Conservation (phyloP, 257 asterid genomes). For the Fraxinus excelsior region DNA sequence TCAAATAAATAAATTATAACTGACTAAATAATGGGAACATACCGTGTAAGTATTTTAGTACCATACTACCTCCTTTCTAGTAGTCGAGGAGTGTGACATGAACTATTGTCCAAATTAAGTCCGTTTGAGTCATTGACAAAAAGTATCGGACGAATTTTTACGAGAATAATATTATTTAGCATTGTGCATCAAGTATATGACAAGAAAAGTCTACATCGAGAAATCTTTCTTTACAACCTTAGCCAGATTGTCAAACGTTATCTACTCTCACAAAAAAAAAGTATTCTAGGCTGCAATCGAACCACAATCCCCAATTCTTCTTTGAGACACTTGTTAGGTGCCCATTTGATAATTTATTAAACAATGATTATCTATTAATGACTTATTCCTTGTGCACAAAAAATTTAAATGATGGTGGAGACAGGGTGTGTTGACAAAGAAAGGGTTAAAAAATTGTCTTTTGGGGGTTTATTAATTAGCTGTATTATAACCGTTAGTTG, state of each 20-base stretch:
- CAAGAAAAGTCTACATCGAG: background rate
- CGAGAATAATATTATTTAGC: background rate
- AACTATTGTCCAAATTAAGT: background rate
- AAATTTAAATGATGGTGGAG: constrained; percentile 23
- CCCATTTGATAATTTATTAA: constrained; percentile 11
- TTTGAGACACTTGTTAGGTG: background rate
- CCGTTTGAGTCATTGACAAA: background rate
- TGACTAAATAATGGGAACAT: too few relatives aligned
- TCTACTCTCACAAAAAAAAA: background rate
- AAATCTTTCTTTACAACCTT: background rate
- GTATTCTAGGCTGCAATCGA: background rate
- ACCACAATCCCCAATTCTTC: background rate
- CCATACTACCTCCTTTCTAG: background rate
- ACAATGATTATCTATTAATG: background rate
- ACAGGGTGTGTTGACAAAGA: constrained; percentile 29
- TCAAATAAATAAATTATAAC: too few relatives aligned
- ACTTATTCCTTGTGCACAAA: background rate
- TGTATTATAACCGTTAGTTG: constrained; percentile 30
- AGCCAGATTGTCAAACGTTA: background rate
- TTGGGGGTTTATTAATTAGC: constrained; percentile 18
- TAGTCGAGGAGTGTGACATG: background rate
- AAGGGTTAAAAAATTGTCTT: background rate
- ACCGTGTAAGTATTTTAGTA: too few relatives aligned
- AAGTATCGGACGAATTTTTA: background rate
- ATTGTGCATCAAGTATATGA: background rate